Conservation (phyloP, 305 asterid species). For the Fraxinus xanthoxyloides region DNA sequence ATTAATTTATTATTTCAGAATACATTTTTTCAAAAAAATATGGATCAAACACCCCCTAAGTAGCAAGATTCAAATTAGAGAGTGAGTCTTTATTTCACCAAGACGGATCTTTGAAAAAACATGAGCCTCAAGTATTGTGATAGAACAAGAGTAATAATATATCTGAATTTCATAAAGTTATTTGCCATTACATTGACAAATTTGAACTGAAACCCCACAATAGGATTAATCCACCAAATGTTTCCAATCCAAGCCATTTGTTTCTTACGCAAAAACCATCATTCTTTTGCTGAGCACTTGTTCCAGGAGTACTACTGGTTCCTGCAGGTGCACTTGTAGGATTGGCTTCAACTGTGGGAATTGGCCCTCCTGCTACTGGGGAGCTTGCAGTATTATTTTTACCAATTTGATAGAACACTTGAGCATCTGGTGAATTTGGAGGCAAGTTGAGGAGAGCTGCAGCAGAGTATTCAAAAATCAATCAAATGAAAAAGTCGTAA, state of each 20-base stretch:
- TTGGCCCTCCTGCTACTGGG: constrained; percentile 43
- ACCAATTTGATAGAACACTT: constrained; percentile 55
- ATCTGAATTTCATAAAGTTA: not conserved
- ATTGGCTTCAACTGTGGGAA: constrained; percentile 12
- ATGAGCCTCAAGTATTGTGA: not conserved
- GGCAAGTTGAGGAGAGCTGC: constrained; percentile 68
- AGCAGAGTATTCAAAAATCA: not conserved
- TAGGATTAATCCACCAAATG: constrained; percentile 20
- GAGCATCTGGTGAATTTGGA: constrained; percentile 81
- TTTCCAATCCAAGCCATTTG: constrained; percentile 23
- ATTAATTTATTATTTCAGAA: too few species aligned
- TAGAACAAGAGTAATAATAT: not conserved
- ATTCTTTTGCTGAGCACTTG: constrained; percentile 26
- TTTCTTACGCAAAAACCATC: constrained; percentile 23
- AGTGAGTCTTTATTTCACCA: not conserved
- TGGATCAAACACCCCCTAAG: too few species aligned
- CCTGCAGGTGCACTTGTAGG: constrained; percentile 26
- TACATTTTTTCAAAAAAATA: too few species aligned
- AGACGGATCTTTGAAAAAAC: not conserved
- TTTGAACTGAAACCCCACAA: not conserved
- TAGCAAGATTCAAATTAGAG: not conserved
- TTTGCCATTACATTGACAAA: not conserved
- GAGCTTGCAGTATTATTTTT: constrained; percentile 16
- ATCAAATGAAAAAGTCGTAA: not conserved
- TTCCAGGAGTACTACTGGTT: constrained; percentile 12